Evolutionary conservation across 2,329 filamentous ascomycete genomes (phyloP).

Genomic region (Aureobasidium leucospermi): DNA sequence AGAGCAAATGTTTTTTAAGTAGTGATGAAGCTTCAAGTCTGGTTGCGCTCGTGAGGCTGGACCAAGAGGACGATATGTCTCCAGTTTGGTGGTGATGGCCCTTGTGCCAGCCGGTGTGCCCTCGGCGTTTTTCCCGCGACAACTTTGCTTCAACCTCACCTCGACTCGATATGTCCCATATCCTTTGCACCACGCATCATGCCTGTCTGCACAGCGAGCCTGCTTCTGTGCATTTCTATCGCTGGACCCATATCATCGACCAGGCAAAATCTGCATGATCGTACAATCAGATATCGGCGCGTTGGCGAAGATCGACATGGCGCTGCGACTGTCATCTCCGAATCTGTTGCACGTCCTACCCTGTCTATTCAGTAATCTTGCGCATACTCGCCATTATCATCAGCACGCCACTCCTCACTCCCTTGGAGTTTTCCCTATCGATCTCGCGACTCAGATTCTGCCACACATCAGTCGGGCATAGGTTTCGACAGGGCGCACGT

Average conservation of each 20-base stretch:
- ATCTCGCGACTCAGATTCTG: no score
- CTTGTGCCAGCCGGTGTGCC: neutral
- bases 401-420: neutral
- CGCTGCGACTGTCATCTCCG: neutral
- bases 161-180: neutral
- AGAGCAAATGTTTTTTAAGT: neutral
- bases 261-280: neutral
- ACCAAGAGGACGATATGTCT: conserved; percentile 1
- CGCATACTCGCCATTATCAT: neutral
- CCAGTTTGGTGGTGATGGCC: neutral
- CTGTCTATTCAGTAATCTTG: neutral
- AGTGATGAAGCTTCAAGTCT: neutral
- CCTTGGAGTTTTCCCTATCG: no score
- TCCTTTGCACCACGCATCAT: neutral
- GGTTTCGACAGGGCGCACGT: no score
- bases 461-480: no score
- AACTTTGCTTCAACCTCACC: conserved; percentile 12
- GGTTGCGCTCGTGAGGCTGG: neutral
- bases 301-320: neutral
- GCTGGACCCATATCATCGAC: neutral
- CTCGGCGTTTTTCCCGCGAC: conserved; percentile 6
- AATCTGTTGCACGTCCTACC: neutral
- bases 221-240: no score
- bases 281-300: neutral
- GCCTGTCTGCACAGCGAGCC: no score